Evolutionary conservation across 192 early-diverging fungal species (phyloP).

Genomic region (Coemansia sp.): DNA sequence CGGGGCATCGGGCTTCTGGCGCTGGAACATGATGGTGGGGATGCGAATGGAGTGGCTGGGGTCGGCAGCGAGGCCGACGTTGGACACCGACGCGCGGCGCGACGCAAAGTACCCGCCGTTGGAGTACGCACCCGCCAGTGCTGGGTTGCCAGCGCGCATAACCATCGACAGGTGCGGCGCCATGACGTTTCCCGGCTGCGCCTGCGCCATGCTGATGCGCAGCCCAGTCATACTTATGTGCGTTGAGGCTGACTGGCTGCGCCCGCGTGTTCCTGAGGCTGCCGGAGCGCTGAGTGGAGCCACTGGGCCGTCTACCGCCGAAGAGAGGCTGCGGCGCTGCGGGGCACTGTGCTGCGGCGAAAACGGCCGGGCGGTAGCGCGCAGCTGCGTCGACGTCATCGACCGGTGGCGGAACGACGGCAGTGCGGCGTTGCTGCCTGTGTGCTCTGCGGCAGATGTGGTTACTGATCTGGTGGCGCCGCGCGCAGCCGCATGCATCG

Average conservation of each 20-base stretch:
- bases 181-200: constrained; percentile 38
- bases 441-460: constrained; percentile 1
- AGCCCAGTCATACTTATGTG: constrained; percentile 31
- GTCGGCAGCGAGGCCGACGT: constrained; percentile 44
- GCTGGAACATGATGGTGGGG: constrained; percentile 48
- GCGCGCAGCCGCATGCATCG: constrained; percentile 9
- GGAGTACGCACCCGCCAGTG: constrained; percentile 23
- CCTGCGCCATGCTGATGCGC: constrained; percentile 36
- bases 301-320: background rate
- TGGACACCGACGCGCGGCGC: constrained; percentile 44
- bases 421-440: constrained; percentile 11
- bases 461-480: too few relatives aligned
- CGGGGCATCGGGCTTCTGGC: constrained; percentile 2
- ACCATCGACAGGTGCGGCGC: constrained; percentile 28
- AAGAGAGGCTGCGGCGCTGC: background rate
- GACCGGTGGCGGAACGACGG: constrained; percentile 28
- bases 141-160: constrained; percentile 3
- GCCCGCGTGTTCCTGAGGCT: constrained; percentile 15
- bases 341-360: constrained; percentile 12
- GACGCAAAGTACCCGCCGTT: constrained; percentile 50
- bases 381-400: constrained; percentile 35
- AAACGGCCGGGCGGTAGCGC: constrained; percentile 7
- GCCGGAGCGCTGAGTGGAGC: constrained; percentile 11
- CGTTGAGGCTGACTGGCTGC: constrained; percentile 35
- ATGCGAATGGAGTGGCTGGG: constrained; percentile 50